Evolutionary conservation across 2,329 filamentous ascomycete genomes (phyloP).

Genomic region (Hypoxylon rubiginosum): DNA sequence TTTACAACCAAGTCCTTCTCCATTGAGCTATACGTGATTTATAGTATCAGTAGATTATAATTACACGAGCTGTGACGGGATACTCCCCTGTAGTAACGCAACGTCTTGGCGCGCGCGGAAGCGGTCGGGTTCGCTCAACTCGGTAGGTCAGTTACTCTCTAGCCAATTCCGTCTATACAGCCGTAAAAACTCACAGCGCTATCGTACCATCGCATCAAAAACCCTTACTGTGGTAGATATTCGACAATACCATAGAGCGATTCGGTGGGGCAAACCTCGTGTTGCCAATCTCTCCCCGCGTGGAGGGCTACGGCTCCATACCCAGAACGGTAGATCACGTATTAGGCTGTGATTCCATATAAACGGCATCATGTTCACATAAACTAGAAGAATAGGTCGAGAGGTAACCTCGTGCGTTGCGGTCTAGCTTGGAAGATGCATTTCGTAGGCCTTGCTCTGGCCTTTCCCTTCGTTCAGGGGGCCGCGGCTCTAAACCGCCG

Average conservation of each 20-base stretch:
- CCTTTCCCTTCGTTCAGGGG: conserved; percentile 14
- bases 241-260: conserved; percentile 5
- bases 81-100: conserved; percentile 26
- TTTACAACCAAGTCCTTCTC: background rate
- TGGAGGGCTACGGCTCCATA: background rate
- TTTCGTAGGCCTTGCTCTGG: conserved; percentile 21
- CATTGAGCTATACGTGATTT: background rate
- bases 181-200: conserved; percentile 17
- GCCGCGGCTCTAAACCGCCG: conserved; percentile 22
- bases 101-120: conserved; percentile 27
- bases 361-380: conserved; percentile 8
- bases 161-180: conserved; percentile 17
- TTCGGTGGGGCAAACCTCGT: conserved; percentile 28
- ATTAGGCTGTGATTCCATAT: conserved; percentile 6
- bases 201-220: conserved; percentile 20
- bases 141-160: conserved; percentile 24
- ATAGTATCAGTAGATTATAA: conserved; percentile 20
- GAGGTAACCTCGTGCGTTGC: conserved; percentile 3
- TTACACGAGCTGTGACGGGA: conserved; percentile 23
- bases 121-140: conserved; percentile 19
- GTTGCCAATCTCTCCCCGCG: conserved; percentile 11
- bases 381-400: background rate
- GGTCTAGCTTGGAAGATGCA: conserved; percentile 26
- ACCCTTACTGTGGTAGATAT: background rate
- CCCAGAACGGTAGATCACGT: conserved; percentile 3